These are phyloP conservation scores for Cymbopogon flexuosus DNA, from an alignment of 202 grass and related monocot genomes.

Conservation along the genomic window DNA sequence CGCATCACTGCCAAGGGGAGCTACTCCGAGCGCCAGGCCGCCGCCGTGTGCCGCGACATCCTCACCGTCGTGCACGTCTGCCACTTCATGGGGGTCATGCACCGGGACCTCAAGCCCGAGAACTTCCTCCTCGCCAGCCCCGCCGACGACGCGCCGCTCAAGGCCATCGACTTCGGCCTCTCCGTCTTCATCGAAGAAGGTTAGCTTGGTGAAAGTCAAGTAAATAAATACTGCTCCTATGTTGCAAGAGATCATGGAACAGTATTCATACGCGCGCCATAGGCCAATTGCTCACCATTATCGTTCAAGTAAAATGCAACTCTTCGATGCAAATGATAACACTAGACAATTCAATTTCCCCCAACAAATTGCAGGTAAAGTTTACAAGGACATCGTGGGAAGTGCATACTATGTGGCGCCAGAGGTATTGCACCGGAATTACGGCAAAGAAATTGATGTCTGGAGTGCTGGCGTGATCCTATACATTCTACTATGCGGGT, in stretches of 20 bases:
- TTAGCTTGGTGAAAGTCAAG: neutral
- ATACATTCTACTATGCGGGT: constrained; percentile 66
- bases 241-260: neutral
- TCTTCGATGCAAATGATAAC: neutral
- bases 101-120: constrained; percentile 90
- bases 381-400: constrained; percentile 61
- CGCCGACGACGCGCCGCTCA: constrained; percentile 56
- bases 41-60: constrained; percentile 55
- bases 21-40: constrained; percentile 73
- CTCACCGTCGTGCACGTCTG: constrained; percentile 71
- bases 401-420: constrained; percentile 77
- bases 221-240: no score
- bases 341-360: neutral
- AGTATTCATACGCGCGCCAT: neutral
- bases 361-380: constrained; percentile 54
- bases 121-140: constrained; percentile 66
- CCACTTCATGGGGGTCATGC: constrained; percentile 97
- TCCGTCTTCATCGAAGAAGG: constrained; percentile 90
- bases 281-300: neutral
- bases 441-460: constrained; percentile 73
- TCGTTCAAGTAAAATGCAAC: neutral
- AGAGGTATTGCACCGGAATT: constrained; percentile 58
- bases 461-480: constrained; percentile 88
- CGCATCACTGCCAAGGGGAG: constrained; percentile 58
- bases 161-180: constrained; percentile 85